Base-by-base conservation (phyloP, 805 yeast species). In the Komagataella pastoris region DNA sequence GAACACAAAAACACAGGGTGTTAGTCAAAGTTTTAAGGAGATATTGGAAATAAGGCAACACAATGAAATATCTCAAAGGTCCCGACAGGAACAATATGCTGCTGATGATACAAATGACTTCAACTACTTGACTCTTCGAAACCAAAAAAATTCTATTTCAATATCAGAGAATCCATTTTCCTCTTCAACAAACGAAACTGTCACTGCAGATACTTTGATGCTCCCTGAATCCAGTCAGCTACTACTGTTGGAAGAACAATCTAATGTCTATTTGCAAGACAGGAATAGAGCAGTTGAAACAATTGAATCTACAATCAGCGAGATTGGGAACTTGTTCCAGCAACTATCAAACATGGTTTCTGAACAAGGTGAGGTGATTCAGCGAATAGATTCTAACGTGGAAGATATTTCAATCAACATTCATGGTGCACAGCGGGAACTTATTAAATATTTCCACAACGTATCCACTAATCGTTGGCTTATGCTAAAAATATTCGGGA, bases 271-370 rank as follows among this genome's bases (percentile, higher is more conserved):
- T 62, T 70, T 90, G 52, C 91, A 83, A 60, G 93, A 85, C 58
- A 76, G 99, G 60, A 83, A 82, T 59, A 66, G 82, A 48, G 99
- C 99, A 0, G 97, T 93, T 50, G 98, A 91, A 63, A 88, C 97
- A 0, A 93, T 93, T 50, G 99, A 93, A 64, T 77, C 88, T n/a
- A 93, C 99, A 0, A 93, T 93, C 55, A 91, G 91, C 61, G 98
- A 93, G 66, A 96, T 93, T 49, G 99, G 99, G 47, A 85, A 86
- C 49, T 74, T 93, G 54, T 93, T 93, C 70, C 91, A 87, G 60
- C 99, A 93, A 67, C 74, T 93, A 59, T 96, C 98, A 4, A 85
- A 95, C 1, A 91, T 93, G 98, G 97, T 93, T 6, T 89, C 87
- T 55, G 98, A 93, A 65, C 99, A 93, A 68, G 91, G 98, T 46